Conservation (phyloP, 257 asterid genomes). For the Fraxinus anomala region DNA sequence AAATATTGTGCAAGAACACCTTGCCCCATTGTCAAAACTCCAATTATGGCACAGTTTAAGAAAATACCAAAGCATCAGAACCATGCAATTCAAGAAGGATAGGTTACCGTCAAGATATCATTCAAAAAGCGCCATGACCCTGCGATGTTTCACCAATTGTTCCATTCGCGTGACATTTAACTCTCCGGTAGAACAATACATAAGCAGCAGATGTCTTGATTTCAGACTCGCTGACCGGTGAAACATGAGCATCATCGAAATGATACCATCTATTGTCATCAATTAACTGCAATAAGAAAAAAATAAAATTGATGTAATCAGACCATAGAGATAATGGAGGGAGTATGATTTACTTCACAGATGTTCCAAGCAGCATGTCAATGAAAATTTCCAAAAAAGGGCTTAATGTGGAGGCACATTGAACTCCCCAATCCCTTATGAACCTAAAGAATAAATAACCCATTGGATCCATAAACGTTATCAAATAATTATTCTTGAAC, state of each 20-base stretch:
- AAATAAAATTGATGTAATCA: neutral
- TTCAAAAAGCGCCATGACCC: conserved; percentile 35
- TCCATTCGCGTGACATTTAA: conserved; percentile 38
- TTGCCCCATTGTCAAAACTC: conserved; percentile 18
- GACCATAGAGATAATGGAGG: neutral
- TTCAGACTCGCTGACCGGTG: conserved; percentile 65
- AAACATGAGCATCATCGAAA: conserved; percentile 84
- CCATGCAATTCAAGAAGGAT: neutral
- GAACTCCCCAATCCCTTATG: neutral
- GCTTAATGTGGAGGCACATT: neutral
- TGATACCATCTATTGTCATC: conserved; percentile 81
- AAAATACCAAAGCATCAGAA: conserved; percentile 6
- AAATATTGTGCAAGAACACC: conserved; percentile 1
- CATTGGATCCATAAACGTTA: neutral
- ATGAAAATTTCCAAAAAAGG: neutral
- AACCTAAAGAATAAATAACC: neutral
- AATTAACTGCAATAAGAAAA: conserved; percentile 55
- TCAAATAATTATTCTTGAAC: neutral
- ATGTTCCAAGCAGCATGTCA: neutral
- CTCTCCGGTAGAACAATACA: conserved; percentile 87
- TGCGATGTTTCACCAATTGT: conserved; percentile 52
- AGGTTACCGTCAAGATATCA: neutral
- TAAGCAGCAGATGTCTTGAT: conserved; percentile 92
- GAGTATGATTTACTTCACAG: neutral
- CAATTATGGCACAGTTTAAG: neutral